Evolutionary conservation across 169 alveolate genomes (phyloP).

Genomic region (Eimeria zaria): DNA sequence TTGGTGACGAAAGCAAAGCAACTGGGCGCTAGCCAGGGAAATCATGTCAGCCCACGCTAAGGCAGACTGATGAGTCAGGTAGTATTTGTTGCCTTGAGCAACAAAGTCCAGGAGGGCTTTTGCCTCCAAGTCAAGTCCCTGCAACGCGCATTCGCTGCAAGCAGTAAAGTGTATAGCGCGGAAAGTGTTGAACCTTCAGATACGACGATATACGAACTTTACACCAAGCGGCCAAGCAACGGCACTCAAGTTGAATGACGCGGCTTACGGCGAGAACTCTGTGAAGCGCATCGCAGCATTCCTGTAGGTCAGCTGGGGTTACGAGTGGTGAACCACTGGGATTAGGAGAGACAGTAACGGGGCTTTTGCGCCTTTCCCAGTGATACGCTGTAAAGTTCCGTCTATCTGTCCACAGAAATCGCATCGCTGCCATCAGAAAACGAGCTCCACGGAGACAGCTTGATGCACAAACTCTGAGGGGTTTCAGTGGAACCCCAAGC

Average conservation of each 20-base stretch:
- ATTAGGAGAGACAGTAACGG: not conserved
- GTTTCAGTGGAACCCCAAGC: slow-evolving; percentile 39
- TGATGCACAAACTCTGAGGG: slow-evolving; percentile 51
- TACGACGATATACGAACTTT: not conserved
- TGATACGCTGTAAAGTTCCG: slow-evolving; percentile 24
- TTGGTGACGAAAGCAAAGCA: slow-evolving; percentile 65
- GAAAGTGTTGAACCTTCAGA: not conserved
- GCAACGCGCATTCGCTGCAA: not conserved
- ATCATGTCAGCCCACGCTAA: slow-evolving; percentile 78
- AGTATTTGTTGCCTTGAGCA: not conserved
- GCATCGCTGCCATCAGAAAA: slow-evolving; percentile 54
- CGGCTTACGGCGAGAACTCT: slow-evolving; percentile 48
- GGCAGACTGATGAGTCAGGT: slow-evolving; percentile 56
- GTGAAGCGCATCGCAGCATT: slow-evolving; percentile 68
- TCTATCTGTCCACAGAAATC: slow-evolving; percentile 45
- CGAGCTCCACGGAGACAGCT: slow-evolving; percentile 62
- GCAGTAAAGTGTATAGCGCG: not conserved
- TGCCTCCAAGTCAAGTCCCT: slow-evolving; percentile 69
- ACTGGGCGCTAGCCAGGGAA: slow-evolving; percentile 47
- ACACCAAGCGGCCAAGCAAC: not conserved
- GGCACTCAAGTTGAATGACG: not conserved
- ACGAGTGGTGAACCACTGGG: slow-evolving; percentile 20
- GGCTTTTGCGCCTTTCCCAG: slow-evolving; percentile 55
- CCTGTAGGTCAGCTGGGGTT: slow-evolving; percentile 62
- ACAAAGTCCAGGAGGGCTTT: slow-evolving; percentile 16